Evolutionary conservation across 495 filamentous ascomycete genomes (phyloP).

Genomic region (Penicillium goetzii): DNA sequence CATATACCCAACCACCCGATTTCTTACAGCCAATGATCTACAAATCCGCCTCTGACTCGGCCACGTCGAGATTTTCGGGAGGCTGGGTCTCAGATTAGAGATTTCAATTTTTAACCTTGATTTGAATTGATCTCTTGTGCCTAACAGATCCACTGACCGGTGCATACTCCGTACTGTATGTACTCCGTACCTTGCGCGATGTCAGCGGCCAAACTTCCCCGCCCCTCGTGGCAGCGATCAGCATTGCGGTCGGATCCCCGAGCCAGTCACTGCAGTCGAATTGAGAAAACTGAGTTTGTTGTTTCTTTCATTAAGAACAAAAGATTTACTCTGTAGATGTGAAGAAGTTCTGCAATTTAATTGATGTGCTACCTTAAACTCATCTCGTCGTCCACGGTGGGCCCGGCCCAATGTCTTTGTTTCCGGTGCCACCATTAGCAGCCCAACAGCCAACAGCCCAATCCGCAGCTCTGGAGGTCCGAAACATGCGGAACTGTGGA

Average conservation of each 20-base stretch:
- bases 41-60: conserved; percentile 9
- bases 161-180: conserved; percentile 4
- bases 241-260: conserved; percentile 25
- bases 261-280: background rate
- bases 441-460: conserved; percentile 18
- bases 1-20: conserved; percentile 51
- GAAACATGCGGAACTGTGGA: conserved; percentile 1
- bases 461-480: background rate
- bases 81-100: conserved; percentile 36
- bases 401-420: background rate
- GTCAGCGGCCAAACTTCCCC: conserved; percentile 13
- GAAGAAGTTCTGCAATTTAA: background rate
- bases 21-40: conserved; percentile 35
- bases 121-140: background rate
- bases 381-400: background rate
- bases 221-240: conserved; percentile 23
- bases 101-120: conserved; percentile 5
- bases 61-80: conserved; percentile 5
- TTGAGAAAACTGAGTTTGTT: background rate
- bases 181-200: background rate
- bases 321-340: background rate
- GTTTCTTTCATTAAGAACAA: background rate
- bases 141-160: conserved; percentile 17
- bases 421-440: conserved; percentile 14
- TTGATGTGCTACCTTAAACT: background rate